phyloP scores from a whole-genome alignment of 306 rosid species.

The Pyrus bretschneideri region DNA sequence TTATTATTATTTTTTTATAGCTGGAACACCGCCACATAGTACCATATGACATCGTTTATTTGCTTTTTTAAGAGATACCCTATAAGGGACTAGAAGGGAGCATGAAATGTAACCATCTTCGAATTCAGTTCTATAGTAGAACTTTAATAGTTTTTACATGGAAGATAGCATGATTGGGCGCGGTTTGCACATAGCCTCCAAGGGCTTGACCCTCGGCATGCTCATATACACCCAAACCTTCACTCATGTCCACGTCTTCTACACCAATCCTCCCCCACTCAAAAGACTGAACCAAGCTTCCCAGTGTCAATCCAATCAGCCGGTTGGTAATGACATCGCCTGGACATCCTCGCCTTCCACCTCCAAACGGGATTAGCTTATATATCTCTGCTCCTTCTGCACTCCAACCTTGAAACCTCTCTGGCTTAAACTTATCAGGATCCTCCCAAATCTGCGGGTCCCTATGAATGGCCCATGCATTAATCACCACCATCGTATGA shows the following conservation, averaged over 20 bases:
- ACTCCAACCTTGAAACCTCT: conserved; percentile 17
- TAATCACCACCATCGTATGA: conserved; percentile 20
- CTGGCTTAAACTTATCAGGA: conserved; percentile 17
- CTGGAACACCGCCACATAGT: no score
- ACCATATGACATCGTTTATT: no score
- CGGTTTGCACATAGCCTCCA: not conserved
- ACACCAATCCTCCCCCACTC: conserved; percentile 10
- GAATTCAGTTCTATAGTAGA: no score
- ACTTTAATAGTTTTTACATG: not conserved
- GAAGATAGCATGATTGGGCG: not conserved
- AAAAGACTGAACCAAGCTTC: conserved; percentile 25
- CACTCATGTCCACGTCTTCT: conserved; percentile 12
- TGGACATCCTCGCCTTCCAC: conserved; percentile 45
- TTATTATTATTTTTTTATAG: no score
- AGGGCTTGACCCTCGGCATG: conserved; percentile 9
- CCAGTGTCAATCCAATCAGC: conserved; percentile 19
- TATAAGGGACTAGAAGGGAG: no score
- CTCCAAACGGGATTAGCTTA: conserved; percentile 39
- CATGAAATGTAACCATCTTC: no score
- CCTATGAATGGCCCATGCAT: conserved; percentile 31
- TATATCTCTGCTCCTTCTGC: not conserved
- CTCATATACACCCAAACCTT: not conserved
- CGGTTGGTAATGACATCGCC: conserved; percentile 32
- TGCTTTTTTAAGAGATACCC: no score
- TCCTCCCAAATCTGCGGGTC: conserved; percentile 26